Evolutionary conservation across 495 filamentous ascomycete species (phyloP), one percentile per base, ranked within the genome.

Genomic region (Aspergillus sparsus): DNA sequence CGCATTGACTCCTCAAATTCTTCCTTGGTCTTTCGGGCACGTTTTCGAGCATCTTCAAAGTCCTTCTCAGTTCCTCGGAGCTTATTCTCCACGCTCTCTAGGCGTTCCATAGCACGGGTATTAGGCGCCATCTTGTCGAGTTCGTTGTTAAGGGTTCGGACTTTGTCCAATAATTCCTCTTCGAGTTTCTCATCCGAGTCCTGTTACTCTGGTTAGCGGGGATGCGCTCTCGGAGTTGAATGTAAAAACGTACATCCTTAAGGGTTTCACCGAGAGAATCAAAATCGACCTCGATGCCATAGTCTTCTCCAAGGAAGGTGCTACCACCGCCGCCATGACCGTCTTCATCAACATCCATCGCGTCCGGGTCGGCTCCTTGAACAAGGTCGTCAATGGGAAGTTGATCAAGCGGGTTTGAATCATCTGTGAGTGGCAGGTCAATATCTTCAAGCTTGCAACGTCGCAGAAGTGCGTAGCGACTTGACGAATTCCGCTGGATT

Each of bases 121-220:
- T 99, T 98, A 31, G 93, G 93, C 58, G 93, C 88, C 76, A 97
- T 89, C 69, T 93, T 92, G 62, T 96, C 92, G 35, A 99, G 84
- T 66, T 96, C 91, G 53, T 77, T 75, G 39, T 87, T 87, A 8
- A 98, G 80, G 34, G 80, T 75, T 39, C 82, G 78, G 62, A 98
- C 90, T 68, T 87, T 87, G 44, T 93, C 90, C 55, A 88, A 82
- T 32, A 99, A 80, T 53, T 84, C 82, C n/a, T 90, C 85, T 68
- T 97, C 93, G 33, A 88, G 72, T 50, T 85, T 82, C 53, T 89
- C 85, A 55, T 89, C 87, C 41, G 85, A 77, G 58, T 83, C 79
- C 87, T 92, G 61, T 31, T 50, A 62, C 42, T 21, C 12, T 27
- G 6, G 55, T 81, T 63, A 80, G 72, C 33, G 44, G 41, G 5